Conservation (phyloP, 2,329 filamentous ascomycete genomes). For the Penicillium sp. region DNA sequence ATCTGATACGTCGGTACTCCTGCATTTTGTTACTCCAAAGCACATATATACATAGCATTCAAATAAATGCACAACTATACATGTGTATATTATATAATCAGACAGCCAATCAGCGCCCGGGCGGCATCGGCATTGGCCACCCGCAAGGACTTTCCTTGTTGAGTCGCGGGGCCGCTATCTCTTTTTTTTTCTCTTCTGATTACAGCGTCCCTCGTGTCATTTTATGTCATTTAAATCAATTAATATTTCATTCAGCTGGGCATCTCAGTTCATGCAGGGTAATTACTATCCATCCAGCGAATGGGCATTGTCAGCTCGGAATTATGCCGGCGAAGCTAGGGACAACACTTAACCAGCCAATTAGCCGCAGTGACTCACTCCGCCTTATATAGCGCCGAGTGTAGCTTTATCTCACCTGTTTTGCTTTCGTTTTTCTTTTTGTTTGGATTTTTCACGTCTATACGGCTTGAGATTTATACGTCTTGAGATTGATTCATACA, state of each 20-base stretch:
- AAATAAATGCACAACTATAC: background rate
- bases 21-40: background rate
- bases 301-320: background rate
- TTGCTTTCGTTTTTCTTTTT: background rate
- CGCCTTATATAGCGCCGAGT: background rate
- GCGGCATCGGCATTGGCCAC: background rate
- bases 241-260: background rate
- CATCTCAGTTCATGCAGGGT: background rate
- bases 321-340: background rate
- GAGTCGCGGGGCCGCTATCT: background rate
- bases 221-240: too few relatives aligned
- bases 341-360: background rate
- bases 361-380: slow-evolving; percentile 6
- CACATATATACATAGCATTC: too few relatives aligned
- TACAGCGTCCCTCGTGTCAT: background rate
- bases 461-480: background rate
- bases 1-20: too few relatives aligned
- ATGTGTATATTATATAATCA: background rate
- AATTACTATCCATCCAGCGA: background rate
- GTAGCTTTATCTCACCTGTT: background rate
- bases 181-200: background rate
- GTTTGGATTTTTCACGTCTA: background rate
- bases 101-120: background rate
- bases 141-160: slow-evolving; percentile 14
- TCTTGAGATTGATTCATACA: background rate